Percentiles rank a stretch among this genome's conserved stretches.
phyloP scores from a whole-genome alignment of 345 rosid genomes.

The Euclidium syriacum region DNA sequence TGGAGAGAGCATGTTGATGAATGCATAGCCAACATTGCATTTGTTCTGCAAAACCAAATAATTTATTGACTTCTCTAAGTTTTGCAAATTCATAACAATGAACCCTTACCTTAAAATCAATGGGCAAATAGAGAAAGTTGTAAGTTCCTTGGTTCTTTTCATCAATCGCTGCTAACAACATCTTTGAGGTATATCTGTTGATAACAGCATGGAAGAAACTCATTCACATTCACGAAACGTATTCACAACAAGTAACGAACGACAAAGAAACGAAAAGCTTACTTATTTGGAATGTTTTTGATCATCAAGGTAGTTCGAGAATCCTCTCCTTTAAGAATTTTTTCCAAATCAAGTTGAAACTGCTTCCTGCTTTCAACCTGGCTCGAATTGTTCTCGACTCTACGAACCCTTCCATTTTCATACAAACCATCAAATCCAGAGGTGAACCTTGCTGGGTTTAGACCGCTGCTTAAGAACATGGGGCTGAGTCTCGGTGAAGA shows the following conservation, averaged over 20 bases:
- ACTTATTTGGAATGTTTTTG: slow-evolving; percentile 65
- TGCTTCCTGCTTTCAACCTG: slow-evolving; percentile 66
- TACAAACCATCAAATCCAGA: slow-evolving; percentile 49
- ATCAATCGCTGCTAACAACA: slow-evolving; percentile 26
- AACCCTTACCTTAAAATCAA: slow-evolving; percentile 29
- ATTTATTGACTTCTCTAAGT: background rate
- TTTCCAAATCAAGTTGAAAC: slow-evolving; percentile 84
- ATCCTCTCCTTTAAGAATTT: slow-evolving; percentile 63
- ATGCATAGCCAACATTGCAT: slow-evolving; percentile 90
- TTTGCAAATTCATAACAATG: background rate
- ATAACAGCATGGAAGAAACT: background rate
- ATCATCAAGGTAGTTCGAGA: slow-evolving; percentile 57
- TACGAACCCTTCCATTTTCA: slow-evolving; percentile 58
- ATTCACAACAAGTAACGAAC: background rate
- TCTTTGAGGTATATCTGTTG: slow-evolving; percentile 34
- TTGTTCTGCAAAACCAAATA: slow-evolving; percentile 54
- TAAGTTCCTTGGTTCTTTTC: slow-evolving; percentile 26
- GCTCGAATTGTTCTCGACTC: slow-evolving; percentile 51
- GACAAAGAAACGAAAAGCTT: slow-evolving; percentile 14
- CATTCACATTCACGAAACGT: background rate
- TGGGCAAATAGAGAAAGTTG: slow-evolving; percentile 34
- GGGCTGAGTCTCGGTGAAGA: slow-evolving; percentile 67
- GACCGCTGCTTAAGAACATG: slow-evolving; percentile 53
- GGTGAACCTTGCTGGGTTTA: slow-evolving; percentile 44
- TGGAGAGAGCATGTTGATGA: slow-evolving; percentile 78